A percentile compares a stretch with the other conserved stretches of the same genome.
phyloP scores from a whole-genome alignment of 495 filamentous ascomycete species.

The Aspergillus funiculosus region DNA sequence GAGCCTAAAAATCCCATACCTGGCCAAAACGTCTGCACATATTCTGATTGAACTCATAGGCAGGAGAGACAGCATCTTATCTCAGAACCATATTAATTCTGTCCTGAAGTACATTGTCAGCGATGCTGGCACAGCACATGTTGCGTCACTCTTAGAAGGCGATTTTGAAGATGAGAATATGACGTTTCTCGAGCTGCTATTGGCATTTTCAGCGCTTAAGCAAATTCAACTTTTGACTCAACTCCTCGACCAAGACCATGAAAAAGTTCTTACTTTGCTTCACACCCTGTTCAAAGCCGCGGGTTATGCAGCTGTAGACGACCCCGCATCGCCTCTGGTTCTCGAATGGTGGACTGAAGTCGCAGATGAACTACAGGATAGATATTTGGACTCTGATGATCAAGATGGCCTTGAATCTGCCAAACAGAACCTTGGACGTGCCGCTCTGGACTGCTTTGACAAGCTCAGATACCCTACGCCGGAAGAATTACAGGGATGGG shows the following conservation, averaged over 20 bases:
- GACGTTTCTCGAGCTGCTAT: slow-evolving; percentile 61
- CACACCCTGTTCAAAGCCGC: slow-evolving; percentile 61
- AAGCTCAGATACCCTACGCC: slow-evolving; percentile 34
- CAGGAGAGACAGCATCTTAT: slow-evolving; percentile 22
- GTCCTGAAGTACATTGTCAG: slow-evolving; percentile 33
- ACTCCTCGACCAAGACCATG: slow-evolving; percentile 27
- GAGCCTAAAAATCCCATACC: slow-evolving; percentile 21
- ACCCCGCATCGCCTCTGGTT: slow-evolving; percentile 66
- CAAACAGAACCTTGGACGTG: slow-evolving; percentile 34
- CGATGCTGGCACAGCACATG: slow-evolving; percentile 31
- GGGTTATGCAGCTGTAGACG: slow-evolving; percentile 70
- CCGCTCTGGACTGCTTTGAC: slow-evolving; percentile 35
- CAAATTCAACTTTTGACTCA: slow-evolving; percentile 29
- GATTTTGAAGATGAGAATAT: slow-evolving; percentile 60
- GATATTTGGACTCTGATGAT: slow-evolving; percentile 26
- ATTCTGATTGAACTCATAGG: slow-evolving; percentile 31
- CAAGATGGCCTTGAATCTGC: slow-evolving; percentile 21
- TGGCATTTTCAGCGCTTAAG: slow-evolving; percentile 53
- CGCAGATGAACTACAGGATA: slow-evolving; percentile 35
- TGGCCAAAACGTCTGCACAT: slow-evolving; percentile 30
- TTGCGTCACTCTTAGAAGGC: slow-evolving; percentile 47
- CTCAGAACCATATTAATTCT: slow-evolving; percentile 15
- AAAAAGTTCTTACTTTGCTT: slow-evolving; percentile 43
- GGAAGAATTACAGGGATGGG: slow-evolving; percentile 50
- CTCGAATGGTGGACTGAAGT: slow-evolving; percentile 77